Evolutionary conservation across 768 basidiomycete genomes (phyloP).

Genomic region (Cystofilobasidium capitatum): DNA sequence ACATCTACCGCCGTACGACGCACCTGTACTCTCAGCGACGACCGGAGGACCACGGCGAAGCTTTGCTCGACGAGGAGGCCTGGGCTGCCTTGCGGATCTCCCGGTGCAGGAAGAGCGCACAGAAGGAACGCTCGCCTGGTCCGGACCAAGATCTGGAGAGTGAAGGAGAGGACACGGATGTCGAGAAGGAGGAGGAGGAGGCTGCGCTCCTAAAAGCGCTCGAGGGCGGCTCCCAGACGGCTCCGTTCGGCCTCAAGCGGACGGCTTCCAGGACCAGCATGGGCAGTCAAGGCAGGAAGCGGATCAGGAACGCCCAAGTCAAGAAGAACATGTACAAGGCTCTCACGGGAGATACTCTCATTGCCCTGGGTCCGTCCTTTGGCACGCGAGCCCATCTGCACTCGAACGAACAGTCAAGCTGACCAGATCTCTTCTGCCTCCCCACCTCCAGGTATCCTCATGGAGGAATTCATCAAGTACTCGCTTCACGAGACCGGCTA

Average conservation of each 20-base stretch:
- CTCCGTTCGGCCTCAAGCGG: too few species aligned
- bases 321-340: slow-evolving; percentile 5
- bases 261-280: too few species aligned
- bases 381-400: too few species aligned
- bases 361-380: slow-evolving; percentile 3
- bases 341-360: not conserved
- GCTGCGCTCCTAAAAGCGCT: too few species aligned
- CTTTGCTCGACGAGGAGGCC: not conserved
- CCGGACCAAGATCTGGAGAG: too few species aligned
- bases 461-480: slow-evolving; percentile 1
- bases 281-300: not conserved
- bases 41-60: not conserved
- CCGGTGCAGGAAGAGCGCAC: not conserved
- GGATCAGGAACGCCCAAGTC: not conserved
- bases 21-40: not conserved
- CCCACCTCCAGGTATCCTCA: not conserved
- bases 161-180: too few species aligned
- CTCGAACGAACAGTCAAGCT: too few species aligned
- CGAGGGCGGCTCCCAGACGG: too few species aligned
- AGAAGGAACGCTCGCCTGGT: too few species aligned
- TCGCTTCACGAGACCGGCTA: not conserved
- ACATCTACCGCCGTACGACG: not conserved
- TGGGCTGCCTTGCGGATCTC: not conserved
- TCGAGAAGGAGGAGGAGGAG: too few species aligned
- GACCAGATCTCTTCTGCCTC: not conserved